These are phyloP conservation scores for Panicum miliaceum DNA, from an alignment of 176 grass and related monocot species.

Conservation along the genomic window DNA sequence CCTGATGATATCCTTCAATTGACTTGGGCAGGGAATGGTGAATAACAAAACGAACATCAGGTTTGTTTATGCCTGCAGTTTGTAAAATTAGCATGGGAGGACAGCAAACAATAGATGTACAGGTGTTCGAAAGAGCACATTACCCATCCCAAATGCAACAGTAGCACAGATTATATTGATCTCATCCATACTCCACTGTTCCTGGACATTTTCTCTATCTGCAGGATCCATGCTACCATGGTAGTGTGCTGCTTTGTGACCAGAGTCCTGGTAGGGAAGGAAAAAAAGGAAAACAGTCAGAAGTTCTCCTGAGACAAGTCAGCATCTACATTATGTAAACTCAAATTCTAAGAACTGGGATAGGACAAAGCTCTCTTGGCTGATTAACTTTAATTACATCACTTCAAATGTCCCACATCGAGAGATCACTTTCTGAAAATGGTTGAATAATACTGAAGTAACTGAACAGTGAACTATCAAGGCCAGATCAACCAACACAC, in stretches of 20 bases:
- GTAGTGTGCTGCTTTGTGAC: slow-evolving; percentile 75
- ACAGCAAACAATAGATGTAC: slow-evolving; percentile 11
- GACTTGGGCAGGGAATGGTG: slow-evolving; percentile 98
- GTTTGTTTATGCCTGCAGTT: slow-evolving; percentile 94
- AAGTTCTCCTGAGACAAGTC: slow-evolving; percentile 20
- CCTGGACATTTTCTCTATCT: slow-evolving; percentile 68
- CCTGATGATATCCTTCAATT: slow-evolving; percentile 99
- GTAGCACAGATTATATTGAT: slow-evolving; percentile 99
- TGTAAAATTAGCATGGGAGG: slow-evolving; percentile 37
- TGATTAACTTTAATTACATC: background rate
- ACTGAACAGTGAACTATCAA: too few species aligned
- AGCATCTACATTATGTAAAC: background rate
- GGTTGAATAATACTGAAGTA: too few species aligned
- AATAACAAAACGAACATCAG: slow-evolving; percentile 99
- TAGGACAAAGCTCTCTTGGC: background rate
- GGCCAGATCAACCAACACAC: too few species aligned
- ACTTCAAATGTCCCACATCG: background rate
- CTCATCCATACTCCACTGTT: slow-evolving; percentile 83
- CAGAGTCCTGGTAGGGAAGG: slow-evolving; percentile 55
- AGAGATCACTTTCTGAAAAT: too few species aligned
- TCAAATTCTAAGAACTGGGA: background rate
- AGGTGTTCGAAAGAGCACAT: slow-evolving; percentile 42
- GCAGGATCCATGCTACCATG: slow-evolving; percentile 87
- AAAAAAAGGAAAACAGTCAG: slow-evolving; percentile 22
- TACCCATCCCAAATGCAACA: slow-evolving; percentile 99